Percentiles rank a stretch among this genome's conserved stretches.
These are phyloP conservation scores for Elymus sibiricus DNA, from an alignment of 176 grass and related monocot species.

Conservation along the genomic window DNA sequence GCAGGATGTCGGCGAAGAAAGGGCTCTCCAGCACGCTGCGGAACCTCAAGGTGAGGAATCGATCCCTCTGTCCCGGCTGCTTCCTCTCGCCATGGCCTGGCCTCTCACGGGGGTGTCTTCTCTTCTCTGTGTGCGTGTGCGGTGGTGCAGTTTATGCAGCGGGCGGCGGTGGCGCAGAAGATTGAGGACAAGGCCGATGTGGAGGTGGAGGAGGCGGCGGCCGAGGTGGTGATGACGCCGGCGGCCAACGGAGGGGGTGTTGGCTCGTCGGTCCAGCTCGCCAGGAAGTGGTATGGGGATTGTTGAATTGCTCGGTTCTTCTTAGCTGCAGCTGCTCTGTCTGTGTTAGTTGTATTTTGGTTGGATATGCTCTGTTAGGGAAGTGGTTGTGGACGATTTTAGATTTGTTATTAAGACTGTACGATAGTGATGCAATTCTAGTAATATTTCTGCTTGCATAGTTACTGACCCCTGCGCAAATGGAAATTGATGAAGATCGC, in stretches of 20 bases:
- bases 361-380: neutral
- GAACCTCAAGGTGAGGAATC: constrained; percentile 62
- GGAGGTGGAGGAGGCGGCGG: constrained; percentile 30
- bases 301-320: neutral
- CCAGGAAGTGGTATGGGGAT: constrained; percentile 42
- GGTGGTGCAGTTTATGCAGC: constrained; percentile 83
- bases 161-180: constrained; percentile 49
- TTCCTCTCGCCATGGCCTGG: neutral
- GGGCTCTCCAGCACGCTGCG: constrained; percentile 87
- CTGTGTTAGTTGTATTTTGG: too few species aligned
- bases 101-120: neutral
- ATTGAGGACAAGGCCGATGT: constrained; percentile 31
- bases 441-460: neutral
- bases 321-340: neutral
- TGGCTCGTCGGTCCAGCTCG: constrained; percentile 16
- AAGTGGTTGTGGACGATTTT: neutral
- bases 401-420: neutral
- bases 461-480: neutral
- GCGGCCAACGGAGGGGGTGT: neutral
- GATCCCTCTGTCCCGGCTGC: neutral
- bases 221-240: neutral
- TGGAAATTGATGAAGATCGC: neutral
- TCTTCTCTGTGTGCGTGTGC: neutral
- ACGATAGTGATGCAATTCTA: neutral
- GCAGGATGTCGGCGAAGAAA: constrained; percentile 66